Percentiles rank a stretch among this genome's conserved stretches.
These are phyloP conservation scores for Candida railenensis DNA, from an alignment of 805 yeast genomes.

Conservation along the genomic window DNA sequence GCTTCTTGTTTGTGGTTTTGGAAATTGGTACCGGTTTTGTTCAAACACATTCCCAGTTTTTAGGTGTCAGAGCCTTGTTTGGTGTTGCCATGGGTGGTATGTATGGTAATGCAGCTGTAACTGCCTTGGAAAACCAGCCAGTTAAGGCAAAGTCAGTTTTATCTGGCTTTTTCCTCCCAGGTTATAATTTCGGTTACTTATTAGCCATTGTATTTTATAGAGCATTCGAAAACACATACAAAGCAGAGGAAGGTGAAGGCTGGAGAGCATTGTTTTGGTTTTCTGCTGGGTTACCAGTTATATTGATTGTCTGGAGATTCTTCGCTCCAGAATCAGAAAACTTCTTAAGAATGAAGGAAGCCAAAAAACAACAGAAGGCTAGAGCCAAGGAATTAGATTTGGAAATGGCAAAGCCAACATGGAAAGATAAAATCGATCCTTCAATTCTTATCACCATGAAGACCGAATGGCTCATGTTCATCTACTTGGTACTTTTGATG, in stretches of 20 bases:
- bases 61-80: constrained; percentile 59
- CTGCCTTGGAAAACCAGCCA: constrained; percentile 68
- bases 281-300: constrained; percentile 62
- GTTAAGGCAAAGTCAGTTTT: constrained; percentile 56
- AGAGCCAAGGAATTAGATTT: constrained; percentile 11
- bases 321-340: constrained; percentile 60
- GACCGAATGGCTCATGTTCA: constrained; percentile 30
- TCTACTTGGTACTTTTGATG: constrained; percentile 44
- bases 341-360: constrained; percentile 31
- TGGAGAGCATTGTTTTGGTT: constrained; percentile 81
- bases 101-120: constrained; percentile 63
- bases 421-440: constrained; percentile 11
- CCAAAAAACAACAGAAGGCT: constrained; percentile 9
- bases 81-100: constrained; percentile 75
- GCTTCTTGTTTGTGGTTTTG: constrained; percentile 49
- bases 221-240: constrained; percentile 47
- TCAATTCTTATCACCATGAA: constrained; percentile 11
- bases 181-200: constrained; percentile 66
- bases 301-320: constrained; percentile 58
- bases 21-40: constrained; percentile 70
- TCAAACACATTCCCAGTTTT: constrained; percentile 54
- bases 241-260: constrained; percentile 39
- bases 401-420: constrained; percentile 6
- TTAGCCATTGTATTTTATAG: constrained; percentile 64
- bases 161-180: constrained; percentile 58